These are phyloP conservation scores for Ensete glaucum DNA, from an alignment of 176 grass and related monocot species.

Conservation along the genomic window DNA sequence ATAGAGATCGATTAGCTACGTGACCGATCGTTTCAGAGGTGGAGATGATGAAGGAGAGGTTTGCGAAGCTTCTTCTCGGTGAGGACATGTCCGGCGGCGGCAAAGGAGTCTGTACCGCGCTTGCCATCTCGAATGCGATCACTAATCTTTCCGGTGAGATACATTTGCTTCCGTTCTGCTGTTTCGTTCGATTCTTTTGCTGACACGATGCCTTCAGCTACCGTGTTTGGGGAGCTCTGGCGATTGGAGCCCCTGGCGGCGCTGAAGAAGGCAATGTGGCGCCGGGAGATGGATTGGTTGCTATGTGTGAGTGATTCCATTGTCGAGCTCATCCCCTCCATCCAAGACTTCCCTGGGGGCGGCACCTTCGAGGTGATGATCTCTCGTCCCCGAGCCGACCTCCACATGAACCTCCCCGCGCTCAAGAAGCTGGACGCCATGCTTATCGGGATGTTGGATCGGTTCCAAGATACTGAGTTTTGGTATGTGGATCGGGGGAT, in stretches of 20 bases:
- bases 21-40: conserved; percentile 31
- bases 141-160: conserved; percentile 70
- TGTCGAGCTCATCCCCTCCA: conserved; percentile 69
- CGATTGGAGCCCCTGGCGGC: conserved; percentile 50
- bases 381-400: conserved; percentile 55
- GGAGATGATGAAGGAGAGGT: conserved; percentile 65
- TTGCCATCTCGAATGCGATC: conserved; percentile 87
- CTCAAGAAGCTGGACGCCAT: conserved; percentile 87
- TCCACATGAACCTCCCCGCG: conserved; percentile 78
- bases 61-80: conserved; percentile 80
- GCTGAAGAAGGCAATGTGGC: conserved; percentile 78
- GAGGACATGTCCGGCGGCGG: conserved; percentile 95
- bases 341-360: conserved; percentile 50
- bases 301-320: conserved; percentile 81
- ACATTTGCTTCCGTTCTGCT: neutral
- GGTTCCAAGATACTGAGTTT: conserved; percentile 85
- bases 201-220: conserved; percentile 40
- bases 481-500: conserved; percentile 46
- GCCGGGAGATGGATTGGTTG: conserved; percentile 79
- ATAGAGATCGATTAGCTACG: too few species aligned
- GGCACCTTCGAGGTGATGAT: conserved; percentile 60
- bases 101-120: conserved; percentile 69
- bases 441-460: conserved; percentile 77
- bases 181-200: neutral
- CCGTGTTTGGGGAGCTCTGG: conserved; percentile 79